phyloP scores from a whole-genome alignment of 208 protist genomes.

The Leishmania mexicana region DNA sequence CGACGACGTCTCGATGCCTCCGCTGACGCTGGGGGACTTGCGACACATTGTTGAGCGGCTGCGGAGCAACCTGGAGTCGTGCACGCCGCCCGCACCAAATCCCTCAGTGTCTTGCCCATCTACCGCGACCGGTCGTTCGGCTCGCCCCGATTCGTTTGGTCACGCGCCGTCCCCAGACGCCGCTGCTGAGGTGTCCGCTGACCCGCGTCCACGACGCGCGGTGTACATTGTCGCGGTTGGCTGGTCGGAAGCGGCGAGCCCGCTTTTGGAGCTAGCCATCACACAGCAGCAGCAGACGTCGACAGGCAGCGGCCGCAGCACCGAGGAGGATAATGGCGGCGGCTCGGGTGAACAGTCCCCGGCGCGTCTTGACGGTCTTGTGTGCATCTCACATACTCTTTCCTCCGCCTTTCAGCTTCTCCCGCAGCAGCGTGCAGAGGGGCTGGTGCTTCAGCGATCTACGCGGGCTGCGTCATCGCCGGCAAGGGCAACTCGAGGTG shows the following conservation, averaged over 20 bases:
- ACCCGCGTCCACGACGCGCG: not conserved
- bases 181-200: not conserved
- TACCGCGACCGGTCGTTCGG: not conserved
- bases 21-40: constrained; percentile 19
- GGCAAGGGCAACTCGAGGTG: not conserved
- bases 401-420: constrained; percentile 43
- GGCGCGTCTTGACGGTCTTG: constrained; percentile 38
- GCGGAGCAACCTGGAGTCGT: constrained; percentile 3
- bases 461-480: not conserved
- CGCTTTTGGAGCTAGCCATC: constrained; percentile 46
- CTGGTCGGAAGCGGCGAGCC: constrained; percentile 46
- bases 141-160: not conserved
- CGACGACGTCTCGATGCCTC: constrained; percentile 17
- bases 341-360: not conserved
- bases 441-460: not conserved
- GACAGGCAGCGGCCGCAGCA: not conserved
- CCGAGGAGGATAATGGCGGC: not conserved
- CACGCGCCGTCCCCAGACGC: not conserved
- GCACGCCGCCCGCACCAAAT: not conserved
- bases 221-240: constrained; percentile 42
- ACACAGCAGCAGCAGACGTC: constrained; percentile 19
- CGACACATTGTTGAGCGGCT: constrained; percentile 17
- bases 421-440: constrained; percentile 7
- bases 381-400: constrained; percentile 47
- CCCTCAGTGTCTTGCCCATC: not conserved